Evolutionary conservation across 805 yeast species (phyloP), one percentile per base, ranked within the genome.

Genomic region (Maudiozyma barnettii): DNA sequence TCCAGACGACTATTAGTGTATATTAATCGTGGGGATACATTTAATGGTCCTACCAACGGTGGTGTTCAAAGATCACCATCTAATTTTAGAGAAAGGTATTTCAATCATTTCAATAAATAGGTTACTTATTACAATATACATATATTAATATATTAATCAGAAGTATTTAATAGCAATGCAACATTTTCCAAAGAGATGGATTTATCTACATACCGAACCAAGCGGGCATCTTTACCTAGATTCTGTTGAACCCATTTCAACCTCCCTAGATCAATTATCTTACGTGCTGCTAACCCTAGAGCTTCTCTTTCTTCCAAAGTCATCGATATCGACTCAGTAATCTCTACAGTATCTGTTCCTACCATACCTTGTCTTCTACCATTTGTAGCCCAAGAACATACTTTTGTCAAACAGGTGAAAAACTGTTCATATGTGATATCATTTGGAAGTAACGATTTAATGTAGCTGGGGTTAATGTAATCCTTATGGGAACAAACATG

Each of bases 341-440:
- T 31, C 4, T 39, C 45, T 2, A 49, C 49, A 26, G 51, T 50
- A 35, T 70, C 77, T 7, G 61, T 63, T 44, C 67, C 72, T 2
- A 58, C 62, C 49, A 65, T 55, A 2, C 69, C 72, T 0, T 71
- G 69, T 45, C 73, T 65, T 18, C 71, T 57, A 1, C 95, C 95
- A 56, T 82, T 80, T 0, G 91, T 87, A 0, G 96, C 96, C 96
- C 96, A 89, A 2, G 96, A 81, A 13, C 81, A 84, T 65, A 85
- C 71, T 57, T 79, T 82, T 47, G 75, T 74, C 41, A 90, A 59
- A 14, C 71, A 68, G 4, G 54, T 55, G 59, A 81, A 80, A 6
- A 76, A 69, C 12, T 54, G 55, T 12, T 48, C 39, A 33, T 59
- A 53, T 1, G 49, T 19, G 9, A 68, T 39, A 29, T 45, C 48